Base-by-base conservation (phyloP, 1,139 yeast genomes). In the Wickerhamomyces sp. region DNA sequence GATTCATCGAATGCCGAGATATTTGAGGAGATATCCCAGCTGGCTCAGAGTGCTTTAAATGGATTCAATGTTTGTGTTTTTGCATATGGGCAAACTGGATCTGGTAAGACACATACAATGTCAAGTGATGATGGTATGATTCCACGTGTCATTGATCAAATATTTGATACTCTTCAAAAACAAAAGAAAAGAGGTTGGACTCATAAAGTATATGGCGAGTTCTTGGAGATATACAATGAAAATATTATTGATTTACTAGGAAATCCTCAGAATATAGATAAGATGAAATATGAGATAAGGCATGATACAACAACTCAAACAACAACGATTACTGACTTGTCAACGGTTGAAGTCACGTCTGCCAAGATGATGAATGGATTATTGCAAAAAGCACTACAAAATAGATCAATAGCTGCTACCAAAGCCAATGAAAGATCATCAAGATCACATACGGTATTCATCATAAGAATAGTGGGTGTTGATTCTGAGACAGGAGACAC, bases 1-100 rank as follows among this genome's bases (percentile, higher is more conserved):
- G 52, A 57, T 1, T 66, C 76, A 14, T 59, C 74, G 1, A 93
- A 93, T 61, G 58, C 59, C 2, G 81, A 77, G 30, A 78, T 94
- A 0, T 93, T 90, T 64, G 84, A 79, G 37, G 99, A 93, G 58
- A 78, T 91, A 1, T 83, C 95, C 1, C 96, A 91, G 62, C 66
- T 91, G 31, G 84, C 93, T 2, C 97, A 90, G 63, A 85, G 95
- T 45, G 87, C 95, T 0, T 65, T 93, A 31, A 96, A 93, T 67
- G 99, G 99, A 0, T 83, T 73, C 60, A 90, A 90, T 58, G 96
- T 89, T 5, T 90, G 97, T 63, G 90, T 93, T 2, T 90, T 93
- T 69, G 96, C 99, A 0, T 93, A 93, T 64, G 99, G 99, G 0
- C 99, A 93, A 66, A 93, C 99, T 0, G 98, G 99, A 0, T 90